Percentiles rank a stretch among this genome's conserved stretches.
These are phyloP conservation scores for Prunus yedoensis DNA, from an alignment of 331 rosid genomes.

Conservation along the genomic window DNA sequence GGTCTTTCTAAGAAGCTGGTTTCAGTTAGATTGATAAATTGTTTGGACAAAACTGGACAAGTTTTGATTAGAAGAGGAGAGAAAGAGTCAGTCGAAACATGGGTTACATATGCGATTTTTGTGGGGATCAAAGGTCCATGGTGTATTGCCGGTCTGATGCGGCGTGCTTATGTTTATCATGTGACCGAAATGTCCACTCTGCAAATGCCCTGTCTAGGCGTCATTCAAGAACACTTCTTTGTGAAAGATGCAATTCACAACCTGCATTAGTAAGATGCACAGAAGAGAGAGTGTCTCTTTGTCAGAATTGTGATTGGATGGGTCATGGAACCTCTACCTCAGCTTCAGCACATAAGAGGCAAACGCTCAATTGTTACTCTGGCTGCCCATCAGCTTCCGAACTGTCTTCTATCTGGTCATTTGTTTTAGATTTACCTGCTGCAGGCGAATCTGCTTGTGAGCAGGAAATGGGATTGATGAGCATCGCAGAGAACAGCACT, in stretches of 20 bases:
- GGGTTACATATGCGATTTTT: conserved; percentile 90
- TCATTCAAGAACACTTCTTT: conserved; percentile 75
- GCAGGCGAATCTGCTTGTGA: conserved; percentile 73
- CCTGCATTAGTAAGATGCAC: conserved; percentile 78
- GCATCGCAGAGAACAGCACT: conserved; percentile 63
- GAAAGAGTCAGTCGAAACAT: conserved; percentile 38
- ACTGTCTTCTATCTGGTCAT: conserved; percentile 89
- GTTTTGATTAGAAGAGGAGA: conserved; percentile 26
- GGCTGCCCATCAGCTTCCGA: conserved; percentile 96
- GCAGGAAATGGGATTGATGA: conserved; percentile 88
- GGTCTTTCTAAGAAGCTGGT: conserved; percentile 31
- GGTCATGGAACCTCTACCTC: conserved; percentile 64
- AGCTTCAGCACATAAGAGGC: conserved; percentile 68
- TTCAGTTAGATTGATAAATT: conserved; percentile 26
- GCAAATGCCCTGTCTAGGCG: conserved; percentile 94
- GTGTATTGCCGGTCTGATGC: conserved; percentile 95
- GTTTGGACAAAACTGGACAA: conserved; percentile 20
- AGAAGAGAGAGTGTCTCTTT: conserved; percentile 80
- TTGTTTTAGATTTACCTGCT: conserved; percentile 58
- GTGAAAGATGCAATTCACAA: conserved; percentile 82
- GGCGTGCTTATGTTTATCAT: conserved; percentile 87
- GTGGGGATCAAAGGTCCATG: conserved; percentile 82
- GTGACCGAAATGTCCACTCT: conserved; percentile 93
- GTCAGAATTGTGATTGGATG: conserved; percentile 94
- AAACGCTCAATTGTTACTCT: conserved; percentile 68